phyloP scores from a whole-genome alignment of 495 filamentous ascomycete species.

The Collariella sp. region DNA sequence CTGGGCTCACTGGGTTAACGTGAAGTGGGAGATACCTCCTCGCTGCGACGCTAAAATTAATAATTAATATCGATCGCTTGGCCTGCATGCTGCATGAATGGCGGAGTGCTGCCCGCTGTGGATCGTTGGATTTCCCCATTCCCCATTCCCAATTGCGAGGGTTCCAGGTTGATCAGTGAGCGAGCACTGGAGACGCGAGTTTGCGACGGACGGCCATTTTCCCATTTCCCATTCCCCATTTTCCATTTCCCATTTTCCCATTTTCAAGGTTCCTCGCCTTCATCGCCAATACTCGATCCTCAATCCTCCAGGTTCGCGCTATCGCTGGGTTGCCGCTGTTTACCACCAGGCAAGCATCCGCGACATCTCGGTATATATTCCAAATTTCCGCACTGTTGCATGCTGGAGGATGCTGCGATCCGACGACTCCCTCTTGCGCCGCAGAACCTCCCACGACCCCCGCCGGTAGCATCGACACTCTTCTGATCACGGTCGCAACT shows the following conservation, averaged over 20 bases:
- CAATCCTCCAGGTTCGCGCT: neutral
- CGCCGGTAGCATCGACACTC: neutral
- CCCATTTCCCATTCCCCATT: too few relatives aligned
- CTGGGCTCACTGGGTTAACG: too few relatives aligned
- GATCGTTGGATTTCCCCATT: neutral
- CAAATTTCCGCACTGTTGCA: too few relatives aligned
- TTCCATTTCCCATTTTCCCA: too few relatives aligned
- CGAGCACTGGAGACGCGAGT: too few relatives aligned
- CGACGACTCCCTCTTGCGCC: neutral
- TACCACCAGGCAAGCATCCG: neutral
- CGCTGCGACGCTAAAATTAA: neutral
- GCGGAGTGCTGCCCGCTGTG: too few relatives aligned
- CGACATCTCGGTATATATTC: too few relatives aligned
- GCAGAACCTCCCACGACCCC: neutral
- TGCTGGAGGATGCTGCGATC: slow-evolving; percentile 5
- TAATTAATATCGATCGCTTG: neutral
- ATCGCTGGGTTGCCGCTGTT: too few relatives aligned
- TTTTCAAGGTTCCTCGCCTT: too few relatives aligned
- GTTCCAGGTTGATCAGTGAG: too few relatives aligned
- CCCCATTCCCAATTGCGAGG: neutral
- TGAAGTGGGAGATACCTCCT: neutral
- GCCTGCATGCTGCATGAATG: neutral
- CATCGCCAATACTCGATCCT: too few relatives aligned
- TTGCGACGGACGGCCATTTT: neutral
- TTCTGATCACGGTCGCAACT: neutral